A percentile compares a stretch with the other conserved stretches of the same genome.
Conservation (phyloP, 176 grass and related monocot genomes). For the Typha latifolia region DNA sequence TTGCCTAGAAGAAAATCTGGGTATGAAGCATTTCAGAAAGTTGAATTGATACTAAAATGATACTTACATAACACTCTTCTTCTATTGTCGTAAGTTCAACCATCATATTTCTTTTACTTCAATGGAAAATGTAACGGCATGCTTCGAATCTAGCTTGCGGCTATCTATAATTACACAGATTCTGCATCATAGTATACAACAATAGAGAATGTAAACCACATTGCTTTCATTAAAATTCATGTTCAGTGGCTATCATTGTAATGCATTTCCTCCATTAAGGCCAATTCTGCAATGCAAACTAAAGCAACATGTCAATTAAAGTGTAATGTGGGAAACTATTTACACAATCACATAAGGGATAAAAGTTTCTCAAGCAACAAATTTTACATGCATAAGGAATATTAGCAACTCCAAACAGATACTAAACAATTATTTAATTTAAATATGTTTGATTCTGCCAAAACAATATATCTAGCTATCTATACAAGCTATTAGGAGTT, state of each 20-base stretch:
- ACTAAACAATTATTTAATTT: no score
- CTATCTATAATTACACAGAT: conserved; percentile 29
- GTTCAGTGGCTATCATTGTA: background rate
- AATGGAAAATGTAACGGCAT: conserved; percentile 30
- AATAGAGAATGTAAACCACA: conserved; percentile 5
- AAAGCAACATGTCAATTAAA: no score
- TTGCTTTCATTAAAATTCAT: background rate
- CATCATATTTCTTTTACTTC: conserved; percentile 43
- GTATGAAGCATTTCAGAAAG: background rate
- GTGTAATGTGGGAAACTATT: no score
- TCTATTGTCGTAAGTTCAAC: conserved; percentile 33
- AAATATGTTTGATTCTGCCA: no score
- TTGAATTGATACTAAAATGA: conserved; percentile 17
- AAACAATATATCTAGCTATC: no score
- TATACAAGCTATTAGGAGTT: no score
- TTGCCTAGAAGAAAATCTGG: conserved; percentile 6
- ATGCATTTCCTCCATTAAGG: no score
- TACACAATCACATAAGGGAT: no score
- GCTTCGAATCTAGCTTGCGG: conserved; percentile 39
- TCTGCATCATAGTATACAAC: conserved; percentile 26
- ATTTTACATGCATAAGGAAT: no score
- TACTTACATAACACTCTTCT: conserved; percentile 36
- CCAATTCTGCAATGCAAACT: no score
- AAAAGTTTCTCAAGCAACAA: no score
- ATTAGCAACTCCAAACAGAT: no score